Evolutionary conservation across 495 filamentous ascomycete genomes (phyloP), one percentile per base, ranked within the genome.

Genomic region (Podospora comata): DNA sequence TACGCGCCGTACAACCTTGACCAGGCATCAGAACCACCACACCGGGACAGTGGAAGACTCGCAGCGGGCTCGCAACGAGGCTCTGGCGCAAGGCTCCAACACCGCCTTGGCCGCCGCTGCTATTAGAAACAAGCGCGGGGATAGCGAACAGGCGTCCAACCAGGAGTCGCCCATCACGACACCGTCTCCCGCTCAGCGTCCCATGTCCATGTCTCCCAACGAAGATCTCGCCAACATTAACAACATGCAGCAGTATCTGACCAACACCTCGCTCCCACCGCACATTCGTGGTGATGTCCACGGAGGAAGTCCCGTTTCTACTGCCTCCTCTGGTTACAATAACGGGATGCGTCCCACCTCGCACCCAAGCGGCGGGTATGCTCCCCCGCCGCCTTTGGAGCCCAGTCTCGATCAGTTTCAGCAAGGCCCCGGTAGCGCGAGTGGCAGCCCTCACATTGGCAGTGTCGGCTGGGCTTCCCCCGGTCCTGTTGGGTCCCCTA

Each of bases 41-140:
- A 95, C 92, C 32, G 95, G 94, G 5, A 98, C 94, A 0, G 89
- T 99, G 20, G 95, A 97, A 75, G 95, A 99, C 76, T 91, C 95
- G 7, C 93, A 92, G 5, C 90, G 88, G 4, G 92, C 94, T 9
- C 97, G 92, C 0, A 93, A 93, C 54, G 76, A 78, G 58, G 79
- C 77, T 11, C 68, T 83, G 18, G 93, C 93, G 30, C 90, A 89
- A 58, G 83, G 74, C 27, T 72, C 75, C 30, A 74, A 55, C 57
- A 71, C 70, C n/a, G 70, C 94, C 73, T 89, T 87, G n/a, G 83
- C 87, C 32, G 65, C 62, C 23, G 81, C 86, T 63, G 80, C 81
- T 67, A 80, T 84, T 69, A 78, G 85, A 23, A 67, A 65, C 34
- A 75, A 72, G 55, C 85, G 85, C 34, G 93, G 92, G n/a, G 88